Evolutionary conservation across 2,329 filamentous ascomycete genomes (phyloP).

Genomic region (Aspergillus amoenus): DNA sequence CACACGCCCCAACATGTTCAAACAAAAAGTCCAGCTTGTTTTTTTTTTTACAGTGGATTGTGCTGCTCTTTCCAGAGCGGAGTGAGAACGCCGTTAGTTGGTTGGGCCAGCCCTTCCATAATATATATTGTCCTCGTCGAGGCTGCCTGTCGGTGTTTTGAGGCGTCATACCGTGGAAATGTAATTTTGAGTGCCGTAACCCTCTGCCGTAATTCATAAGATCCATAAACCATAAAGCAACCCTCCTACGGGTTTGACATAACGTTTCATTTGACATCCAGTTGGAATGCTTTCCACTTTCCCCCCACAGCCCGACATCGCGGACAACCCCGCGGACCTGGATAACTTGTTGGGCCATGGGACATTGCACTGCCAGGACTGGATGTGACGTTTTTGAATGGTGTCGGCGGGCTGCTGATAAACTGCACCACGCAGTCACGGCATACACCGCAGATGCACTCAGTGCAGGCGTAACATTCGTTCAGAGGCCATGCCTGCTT

Average conservation of each 20-base stretch:
- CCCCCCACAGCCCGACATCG: constrained; percentile 46
- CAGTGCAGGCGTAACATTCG: constrained; percentile 89
- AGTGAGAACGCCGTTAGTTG: constrained; percentile 6
- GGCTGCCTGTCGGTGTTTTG: constrained; percentile 7
- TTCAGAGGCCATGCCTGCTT: constrained; percentile 72
- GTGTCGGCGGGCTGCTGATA: constrained; percentile 42
- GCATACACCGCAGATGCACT: constrained; percentile 93
- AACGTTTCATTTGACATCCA: constrained; percentile 44
- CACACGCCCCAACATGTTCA: constrained; percentile 5
- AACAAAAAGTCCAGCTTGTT: constrained; percentile 30
- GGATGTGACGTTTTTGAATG: constrained; percentile 37
- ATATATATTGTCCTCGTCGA: not conserved
- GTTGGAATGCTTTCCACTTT: constrained; percentile 50
- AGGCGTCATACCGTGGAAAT: constrained; percentile 22
- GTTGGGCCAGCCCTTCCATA: constrained; percentile 21
- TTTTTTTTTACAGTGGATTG: constrained; percentile 11
- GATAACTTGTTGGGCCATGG: constrained; percentile 37
- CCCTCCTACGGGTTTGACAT: not conserved
- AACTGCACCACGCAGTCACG: constrained; percentile 69
- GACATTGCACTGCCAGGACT: constrained; percentile 31
- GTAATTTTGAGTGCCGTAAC: constrained; percentile 24
- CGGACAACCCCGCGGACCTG: constrained; percentile 44
- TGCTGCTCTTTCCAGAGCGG: not conserved
- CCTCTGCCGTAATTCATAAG: constrained; percentile 29
- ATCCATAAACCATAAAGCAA: constrained; percentile 27